phyloP scores from a whole-genome alignment of 306 rosid genomes.

The Fagus sylvatica region DNA sequence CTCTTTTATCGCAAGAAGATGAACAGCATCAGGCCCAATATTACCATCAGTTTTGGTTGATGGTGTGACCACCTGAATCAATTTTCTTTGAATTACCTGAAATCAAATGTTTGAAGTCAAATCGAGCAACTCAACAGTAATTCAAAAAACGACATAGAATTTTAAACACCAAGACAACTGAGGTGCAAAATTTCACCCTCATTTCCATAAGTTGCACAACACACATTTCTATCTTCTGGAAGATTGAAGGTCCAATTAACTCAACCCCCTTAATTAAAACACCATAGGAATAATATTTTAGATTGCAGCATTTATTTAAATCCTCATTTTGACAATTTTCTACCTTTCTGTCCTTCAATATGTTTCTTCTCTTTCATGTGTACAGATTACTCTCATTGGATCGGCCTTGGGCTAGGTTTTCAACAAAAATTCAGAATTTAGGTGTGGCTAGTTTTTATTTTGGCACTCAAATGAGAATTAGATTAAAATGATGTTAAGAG shows the following conservation, averaged over 20 bases:
- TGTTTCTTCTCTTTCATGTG: background rate
- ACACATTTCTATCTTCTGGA: background rate
- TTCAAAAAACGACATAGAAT: background rate
- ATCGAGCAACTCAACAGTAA: constrained; percentile 13
- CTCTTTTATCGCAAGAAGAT: constrained; percentile 89
- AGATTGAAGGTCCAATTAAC: background rate
- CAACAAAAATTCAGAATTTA: background rate
- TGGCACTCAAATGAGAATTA: background rate
- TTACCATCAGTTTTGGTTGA: constrained; percentile 72
- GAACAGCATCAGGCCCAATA: constrained; percentile 86
- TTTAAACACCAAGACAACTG: constrained; percentile 15
- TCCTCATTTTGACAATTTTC: background rate
- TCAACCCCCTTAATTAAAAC: background rate
- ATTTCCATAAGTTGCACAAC: background rate
- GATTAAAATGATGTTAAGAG: background rate
- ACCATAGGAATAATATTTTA: background rate
- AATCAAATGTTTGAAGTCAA: constrained; percentile 24
- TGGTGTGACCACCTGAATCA: constrained; percentile 85
- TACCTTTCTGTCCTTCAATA: background rate
- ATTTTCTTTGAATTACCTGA: constrained; percentile 72
- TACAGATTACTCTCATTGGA: background rate
- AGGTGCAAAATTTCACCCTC: background rate
- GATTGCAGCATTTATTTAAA: background rate
- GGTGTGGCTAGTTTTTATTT: background rate
- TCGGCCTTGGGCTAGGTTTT: background rate